phyloP scores from a whole-genome alignment of 176 grass and related monocot genomes.

The Bolboschoenus planiculmis region DNA sequence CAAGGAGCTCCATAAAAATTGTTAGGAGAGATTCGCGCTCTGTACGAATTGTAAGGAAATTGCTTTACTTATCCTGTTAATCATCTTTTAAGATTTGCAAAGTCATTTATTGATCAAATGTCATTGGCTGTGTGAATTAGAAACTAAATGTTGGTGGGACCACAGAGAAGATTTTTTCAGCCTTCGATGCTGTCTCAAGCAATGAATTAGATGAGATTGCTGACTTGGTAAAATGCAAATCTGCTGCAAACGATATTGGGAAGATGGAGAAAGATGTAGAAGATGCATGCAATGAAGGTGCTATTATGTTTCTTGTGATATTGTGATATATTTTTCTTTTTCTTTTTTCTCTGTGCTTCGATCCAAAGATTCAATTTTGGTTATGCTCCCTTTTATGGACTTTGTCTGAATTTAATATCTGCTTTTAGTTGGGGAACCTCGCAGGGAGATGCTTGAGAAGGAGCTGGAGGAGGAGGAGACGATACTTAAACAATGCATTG shows the following conservation, averaged over 20 bases:
- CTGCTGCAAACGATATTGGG: constrained; percentile 42
- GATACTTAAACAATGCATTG: constrained; percentile 63
- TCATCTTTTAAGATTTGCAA: constrained; percentile 1
- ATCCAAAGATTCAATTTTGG: background rate
- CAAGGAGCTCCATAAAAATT: constrained; percentile 72
- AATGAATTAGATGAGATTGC: constrained; percentile 50
- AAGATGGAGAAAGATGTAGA: constrained; percentile 84
- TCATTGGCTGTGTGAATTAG: constrained; percentile 34
- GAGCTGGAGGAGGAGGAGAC: constrained; percentile 63
- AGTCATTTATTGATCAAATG: constrained; percentile 9
- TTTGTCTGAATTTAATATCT: constrained; percentile 34
- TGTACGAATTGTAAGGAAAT: constrained; percentile 67
- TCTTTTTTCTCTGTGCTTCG: background rate
- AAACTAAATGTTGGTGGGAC: constrained; percentile 77
- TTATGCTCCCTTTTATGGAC: background rate
- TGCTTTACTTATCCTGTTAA: background rate
- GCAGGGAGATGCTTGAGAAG: constrained; percentile 47
- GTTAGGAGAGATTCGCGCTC: constrained; percentile 78
- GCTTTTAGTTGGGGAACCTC: constrained; percentile 58
- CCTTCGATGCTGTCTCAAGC: constrained; percentile 57
- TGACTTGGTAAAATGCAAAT: constrained; percentile 77
- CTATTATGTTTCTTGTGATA: constrained; percentile 17
- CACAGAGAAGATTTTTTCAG: constrained; percentile 83
- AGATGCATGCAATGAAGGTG: constrained; percentile 57
- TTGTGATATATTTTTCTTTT: background rate